phyloP scores from a whole-genome alignment of 108 stramenopile species.

The Tribonema minus region DNA sequence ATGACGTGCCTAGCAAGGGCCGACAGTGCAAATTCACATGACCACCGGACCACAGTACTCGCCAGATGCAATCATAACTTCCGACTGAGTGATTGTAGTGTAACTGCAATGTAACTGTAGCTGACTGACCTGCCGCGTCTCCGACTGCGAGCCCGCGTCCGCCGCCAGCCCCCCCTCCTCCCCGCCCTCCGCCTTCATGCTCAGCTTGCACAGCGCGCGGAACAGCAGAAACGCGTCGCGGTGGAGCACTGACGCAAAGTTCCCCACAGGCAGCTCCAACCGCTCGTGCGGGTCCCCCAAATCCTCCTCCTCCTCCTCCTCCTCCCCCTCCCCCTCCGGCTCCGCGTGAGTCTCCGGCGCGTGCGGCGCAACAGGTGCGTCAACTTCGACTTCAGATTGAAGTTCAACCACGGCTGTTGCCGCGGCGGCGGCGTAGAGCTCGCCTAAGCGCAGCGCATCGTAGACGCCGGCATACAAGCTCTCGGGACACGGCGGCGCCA shows the following conservation, averaged over 20 bases:
- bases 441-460: conserved; percentile 50
- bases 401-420: neutral
- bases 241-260: conserved; percentile 79
- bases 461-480: conserved; percentile 2
- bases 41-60: too few relatives aligned
- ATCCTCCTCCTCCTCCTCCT: neutral
- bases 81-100: too few relatives aligned
- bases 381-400: conserved; percentile 2
- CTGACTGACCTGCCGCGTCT: too few relatives aligned
- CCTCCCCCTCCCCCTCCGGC: neutral
- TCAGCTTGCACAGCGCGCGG: conserved; percentile 76
- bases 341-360: neutral
- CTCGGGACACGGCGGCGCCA: conserved; percentile 3
- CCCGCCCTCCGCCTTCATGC: conserved; percentile 18
- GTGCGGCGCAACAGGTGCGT: neutral
- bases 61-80: too few relatives aligned
- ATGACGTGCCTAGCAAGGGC: too few relatives aligned
- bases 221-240: conserved; percentile 90
- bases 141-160: too few relatives aligned
- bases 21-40: too few relatives aligned
- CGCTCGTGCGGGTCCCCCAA: neutral
- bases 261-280: neutral
- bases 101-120: too few relatives aligned
- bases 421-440: conserved; percentile 3
- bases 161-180: too few relatives aligned